Evolutionary conservation across 495 filamentous ascomycete genomes (phyloP).

Genomic region (Hapsidospora chrysogenum): DNA sequence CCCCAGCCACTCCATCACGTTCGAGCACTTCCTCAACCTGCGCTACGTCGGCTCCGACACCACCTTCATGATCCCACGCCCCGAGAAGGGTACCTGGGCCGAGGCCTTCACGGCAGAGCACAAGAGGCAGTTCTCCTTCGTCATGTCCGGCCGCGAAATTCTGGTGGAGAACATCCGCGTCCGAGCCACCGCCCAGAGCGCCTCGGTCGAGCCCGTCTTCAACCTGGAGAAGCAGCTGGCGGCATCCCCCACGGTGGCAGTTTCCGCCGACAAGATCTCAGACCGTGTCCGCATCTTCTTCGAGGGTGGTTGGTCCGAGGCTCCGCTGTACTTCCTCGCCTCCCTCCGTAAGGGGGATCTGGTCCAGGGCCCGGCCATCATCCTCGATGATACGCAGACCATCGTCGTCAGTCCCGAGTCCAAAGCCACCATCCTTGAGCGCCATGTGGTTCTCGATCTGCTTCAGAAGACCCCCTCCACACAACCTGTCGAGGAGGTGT

Average conservation of each 20-base stretch:
- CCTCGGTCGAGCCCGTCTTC: conserved; percentile 49
- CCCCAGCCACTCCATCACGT: conserved; percentile 47
- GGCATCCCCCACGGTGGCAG: conserved; percentile 20
- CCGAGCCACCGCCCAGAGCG: conserved; percentile 73
- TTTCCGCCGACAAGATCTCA: conserved; percentile 36
- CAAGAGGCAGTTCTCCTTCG: conserved; percentile 87
- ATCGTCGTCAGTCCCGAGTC: conserved; percentile 78
- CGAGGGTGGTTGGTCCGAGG: conserved; percentile 57
- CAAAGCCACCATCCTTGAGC: conserved; percentile 51
- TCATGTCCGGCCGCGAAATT: conserved; percentile 71
- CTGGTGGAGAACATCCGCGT: conserved; percentile 86
- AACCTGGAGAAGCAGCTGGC: conserved; percentile 54
- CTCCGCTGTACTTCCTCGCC: conserved; percentile 70
- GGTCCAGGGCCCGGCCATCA: conserved; percentile 70
- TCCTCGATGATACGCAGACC: conserved; percentile 91
- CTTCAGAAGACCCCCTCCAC: conserved; percentile 38
- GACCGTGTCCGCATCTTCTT: conserved; percentile 55
- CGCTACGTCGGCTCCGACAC: conserved; percentile 77
- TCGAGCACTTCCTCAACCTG: conserved; percentile 82
- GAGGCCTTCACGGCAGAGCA: conserved; percentile 73
- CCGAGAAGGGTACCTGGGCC: conserved; percentile 59
- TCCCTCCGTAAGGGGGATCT: conserved; percentile 58
- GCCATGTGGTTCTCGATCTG: conserved; percentile 56
- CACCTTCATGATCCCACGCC: conserved; percentile 68
- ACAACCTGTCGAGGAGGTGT: conserved; percentile 40